Evolutionary conservation across 176 grass and related monocot genomes (phyloP).

Genomic region (Miscanthus lutarioriparius): DNA sequence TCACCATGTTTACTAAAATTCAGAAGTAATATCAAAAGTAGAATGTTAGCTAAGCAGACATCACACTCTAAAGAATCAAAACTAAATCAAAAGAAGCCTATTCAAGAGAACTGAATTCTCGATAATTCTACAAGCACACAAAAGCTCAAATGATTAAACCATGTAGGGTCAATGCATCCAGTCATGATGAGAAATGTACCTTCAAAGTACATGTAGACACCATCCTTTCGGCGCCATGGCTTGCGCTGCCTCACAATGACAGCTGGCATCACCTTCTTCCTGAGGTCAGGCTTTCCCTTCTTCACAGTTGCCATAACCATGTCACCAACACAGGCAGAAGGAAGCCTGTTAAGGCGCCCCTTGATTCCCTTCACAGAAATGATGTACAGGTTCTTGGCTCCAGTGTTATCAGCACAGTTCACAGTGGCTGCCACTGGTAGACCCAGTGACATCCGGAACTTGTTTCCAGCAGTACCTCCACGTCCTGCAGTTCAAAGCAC

Average conservation of each 20-base stretch:
- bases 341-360: constrained; percentile 71
- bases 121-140: neutral
- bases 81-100: neutral
- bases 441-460: constrained; percentile 96
- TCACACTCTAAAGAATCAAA: neutral
- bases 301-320: constrained; percentile 99
- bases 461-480: constrained; percentile 82
- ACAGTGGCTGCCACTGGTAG: constrained; percentile 85
- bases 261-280: constrained; percentile 98
- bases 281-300: constrained; percentile 93
- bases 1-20: neutral
- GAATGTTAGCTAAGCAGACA: neutral
- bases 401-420: constrained; percentile 85
- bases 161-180: neutral
- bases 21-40: neutral
- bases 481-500: constrained; percentile 48
- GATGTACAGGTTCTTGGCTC: constrained; percentile 83
- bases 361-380: constrained; percentile 89
- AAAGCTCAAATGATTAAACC: neutral
- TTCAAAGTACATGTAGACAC: constrained; percentile 99
- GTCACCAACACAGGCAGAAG: constrained; percentile 86
- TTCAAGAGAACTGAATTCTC: neutral
- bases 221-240: constrained; percentile 92
- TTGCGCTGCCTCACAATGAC: constrained; percentile 94
- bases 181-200: constrained; percentile 40